Conservation (phyloP, 495 filamentous ascomycete genomes). For the Trichodelitschia bisporula region DNA sequence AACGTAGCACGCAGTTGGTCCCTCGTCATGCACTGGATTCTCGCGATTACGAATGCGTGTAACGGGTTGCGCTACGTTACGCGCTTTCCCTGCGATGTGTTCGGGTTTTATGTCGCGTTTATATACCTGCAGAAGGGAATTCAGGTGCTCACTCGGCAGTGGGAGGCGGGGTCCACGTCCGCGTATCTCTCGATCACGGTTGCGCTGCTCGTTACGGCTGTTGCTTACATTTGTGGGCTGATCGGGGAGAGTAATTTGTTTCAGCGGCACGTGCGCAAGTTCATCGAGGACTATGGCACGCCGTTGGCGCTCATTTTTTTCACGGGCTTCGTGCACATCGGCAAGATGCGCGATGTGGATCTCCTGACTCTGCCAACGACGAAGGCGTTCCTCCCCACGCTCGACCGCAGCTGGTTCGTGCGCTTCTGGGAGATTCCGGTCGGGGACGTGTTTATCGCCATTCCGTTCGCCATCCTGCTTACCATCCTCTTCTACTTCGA, state of each 20-base stretch:
- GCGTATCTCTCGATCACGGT: constrained; percentile 16
- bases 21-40: constrained; percentile 19
- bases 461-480: constrained; percentile 67
- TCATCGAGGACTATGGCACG: constrained; percentile 19
- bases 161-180: constrained; percentile 10
- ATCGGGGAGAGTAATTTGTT: constrained; percentile 14
- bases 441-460: constrained; percentile 58
- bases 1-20: constrained; percentile 13
- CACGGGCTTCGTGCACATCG: constrained; percentile 67
- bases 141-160: constrained; percentile 11
- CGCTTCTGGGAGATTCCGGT: constrained; percentile 65
- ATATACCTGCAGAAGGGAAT: constrained; percentile 21
- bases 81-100: constrained; percentile 19
- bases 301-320: constrained; percentile 66
- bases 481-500: constrained; percentile 89
- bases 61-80: constrained; percentile 21
- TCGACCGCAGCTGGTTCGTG: constrained; percentile 58
- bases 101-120: constrained; percentile 21
- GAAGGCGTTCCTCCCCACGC: constrained; percentile 56
- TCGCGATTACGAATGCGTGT: constrained; percentile 18
- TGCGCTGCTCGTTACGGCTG: constrained; percentile 15
- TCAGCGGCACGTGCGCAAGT: constrained; percentile 13
- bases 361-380: constrained; percentile 15
- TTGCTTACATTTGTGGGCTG: constrained; percentile 15
- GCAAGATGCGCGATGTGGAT: constrained; percentile 42